Evolutionary conservation across 495 filamentous ascomycete genomes (phyloP), one percentile per base, ranked within the genome.

Genomic region (Podospora fimiseda): DNA sequence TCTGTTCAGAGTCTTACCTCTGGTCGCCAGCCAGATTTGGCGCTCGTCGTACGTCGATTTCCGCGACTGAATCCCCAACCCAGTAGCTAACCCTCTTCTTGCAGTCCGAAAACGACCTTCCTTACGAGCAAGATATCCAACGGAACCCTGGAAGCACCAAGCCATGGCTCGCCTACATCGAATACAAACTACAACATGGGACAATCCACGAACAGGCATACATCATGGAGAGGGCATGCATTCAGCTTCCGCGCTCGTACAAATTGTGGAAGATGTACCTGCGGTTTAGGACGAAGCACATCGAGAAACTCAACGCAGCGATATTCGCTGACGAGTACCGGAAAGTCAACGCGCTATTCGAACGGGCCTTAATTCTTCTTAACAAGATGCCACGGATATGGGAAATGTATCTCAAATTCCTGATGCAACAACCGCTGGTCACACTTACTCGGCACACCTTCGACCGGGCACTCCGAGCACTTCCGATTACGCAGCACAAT

Each of bases 251-350:
- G 36, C 82, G 94, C 55, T 96, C 90, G 20, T 97, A 96, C 70
- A 99, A 97, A 75, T 74, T 99, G 21, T 99, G 94, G 94, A 99
- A 96, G 74, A 87, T 92, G 84, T 99, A 97, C 67, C 82, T 99
- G 42, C 82, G 86, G 60, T 85, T 97, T 51, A 80, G 94, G 54
- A 85, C 74, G 39, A 87, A 87, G 56, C 90, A 97, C 70, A 76
- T 96, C 51, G 78, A 80, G 27, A 85, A 85, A 63, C 83, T 90
- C 60, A 96, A 96, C 65, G 81, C 92, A 36, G 87, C 87, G 53
- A 81, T 84, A 36, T 89, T 89, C 68, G 81, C 81, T 23, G 74
- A 81, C 48, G 91, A 97, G 62, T 97, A 86, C 67, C 77, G 80
- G 58, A 96, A 96, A 67, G 91, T 99, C 64, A 97, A 99, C 66